A percentile compares a stretch with the other conserved stretches of the same genome.
phyloP scores from a whole-genome alignment of 306 rosid genomes.

The Trifolium repens region DNA sequence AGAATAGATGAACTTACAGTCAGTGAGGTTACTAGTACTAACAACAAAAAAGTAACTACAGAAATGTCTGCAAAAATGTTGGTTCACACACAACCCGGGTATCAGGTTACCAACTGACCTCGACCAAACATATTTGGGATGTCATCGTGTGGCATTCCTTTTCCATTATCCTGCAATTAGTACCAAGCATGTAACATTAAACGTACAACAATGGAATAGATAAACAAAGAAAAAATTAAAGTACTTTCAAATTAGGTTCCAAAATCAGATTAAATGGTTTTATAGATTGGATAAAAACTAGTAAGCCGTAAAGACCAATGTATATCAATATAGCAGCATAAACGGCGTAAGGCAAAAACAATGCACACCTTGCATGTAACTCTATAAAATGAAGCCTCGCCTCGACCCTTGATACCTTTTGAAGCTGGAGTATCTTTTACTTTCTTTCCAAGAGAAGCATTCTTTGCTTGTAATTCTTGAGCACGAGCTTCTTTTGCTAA shows the following conservation, averaged over 20 bases:
- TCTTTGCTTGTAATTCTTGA: conserved; percentile 83
- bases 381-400: conserved; percentile 93
- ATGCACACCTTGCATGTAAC: conserved; percentile 85
- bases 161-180: conserved; percentile 86
- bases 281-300: conserved; percentile 2
- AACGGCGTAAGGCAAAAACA: conserved; percentile 35
- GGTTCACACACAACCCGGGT: conserved; percentile 33
- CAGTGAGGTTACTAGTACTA: conserved; percentile 32
- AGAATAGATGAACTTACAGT: conserved; percentile 39
- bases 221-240: conserved; percentile 30
- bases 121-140: conserved; percentile 99
- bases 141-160: conserved; percentile 98
- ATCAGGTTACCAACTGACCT: conserved; percentile 60
- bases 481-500: conserved; percentile 86
- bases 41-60: conserved; percentile 17
- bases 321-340: conserved; percentile 26
- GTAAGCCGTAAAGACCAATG: conserved; percentile 17
- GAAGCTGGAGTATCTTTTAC: conserved; percentile 66
- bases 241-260: conserved; percentile 22
- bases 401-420: conserved; percentile 78
- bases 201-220: conserved; percentile 25
- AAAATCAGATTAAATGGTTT: conserved; percentile 28
- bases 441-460: conserved; percentile 83
- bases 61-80: conserved; percentile 24
- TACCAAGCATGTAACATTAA: conserved; percentile 24